Conservation (phyloP, 169 alveolate genomes). For the Ichthyophthirius multifiliis region DNA sequence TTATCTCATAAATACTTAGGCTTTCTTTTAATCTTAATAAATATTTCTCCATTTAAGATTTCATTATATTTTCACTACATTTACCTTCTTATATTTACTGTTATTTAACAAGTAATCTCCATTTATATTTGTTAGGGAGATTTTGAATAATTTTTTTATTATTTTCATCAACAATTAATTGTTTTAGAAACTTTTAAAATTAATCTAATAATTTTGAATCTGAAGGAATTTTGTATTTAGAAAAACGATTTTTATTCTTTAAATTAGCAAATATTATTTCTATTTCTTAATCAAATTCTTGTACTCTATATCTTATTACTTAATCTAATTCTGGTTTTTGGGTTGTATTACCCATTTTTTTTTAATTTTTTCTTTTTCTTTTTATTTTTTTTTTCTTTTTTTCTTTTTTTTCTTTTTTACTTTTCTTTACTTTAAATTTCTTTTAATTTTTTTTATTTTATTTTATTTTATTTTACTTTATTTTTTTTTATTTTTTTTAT, state of each 20-base stretch:
- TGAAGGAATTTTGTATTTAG: not conserved
- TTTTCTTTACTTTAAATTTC: too few species aligned
- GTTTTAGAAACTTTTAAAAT: not conserved
- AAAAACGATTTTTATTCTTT: not conserved
- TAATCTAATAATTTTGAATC: not conserved
- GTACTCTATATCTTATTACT: not conserved
- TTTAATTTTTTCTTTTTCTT: too few species aligned
- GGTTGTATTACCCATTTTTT: not conserved
- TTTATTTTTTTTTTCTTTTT: too few species aligned
- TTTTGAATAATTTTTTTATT: not conserved
- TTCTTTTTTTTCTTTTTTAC: too few species aligned
- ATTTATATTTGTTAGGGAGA: slow-evolving; percentile 2
- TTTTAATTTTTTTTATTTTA: too few species aligned
- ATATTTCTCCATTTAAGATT: not conserved
- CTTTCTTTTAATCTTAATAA: not conserved
- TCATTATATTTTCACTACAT: not conserved
- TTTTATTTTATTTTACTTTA: too few species aligned
- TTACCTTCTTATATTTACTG: not conserved
- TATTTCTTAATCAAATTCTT: not conserved
- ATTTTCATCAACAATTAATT: not conserved
- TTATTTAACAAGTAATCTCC: not conserved
- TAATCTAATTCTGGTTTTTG: not conserved
- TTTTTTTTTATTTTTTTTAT: too few species aligned
- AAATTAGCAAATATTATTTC: not conserved
- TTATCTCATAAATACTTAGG: not conserved